A percentile compares a stretch with the other conserved stretches of the same genome.
phyloP scores from a whole-genome alignment of 129 eudicot species.

The Silybum marianum region DNA sequence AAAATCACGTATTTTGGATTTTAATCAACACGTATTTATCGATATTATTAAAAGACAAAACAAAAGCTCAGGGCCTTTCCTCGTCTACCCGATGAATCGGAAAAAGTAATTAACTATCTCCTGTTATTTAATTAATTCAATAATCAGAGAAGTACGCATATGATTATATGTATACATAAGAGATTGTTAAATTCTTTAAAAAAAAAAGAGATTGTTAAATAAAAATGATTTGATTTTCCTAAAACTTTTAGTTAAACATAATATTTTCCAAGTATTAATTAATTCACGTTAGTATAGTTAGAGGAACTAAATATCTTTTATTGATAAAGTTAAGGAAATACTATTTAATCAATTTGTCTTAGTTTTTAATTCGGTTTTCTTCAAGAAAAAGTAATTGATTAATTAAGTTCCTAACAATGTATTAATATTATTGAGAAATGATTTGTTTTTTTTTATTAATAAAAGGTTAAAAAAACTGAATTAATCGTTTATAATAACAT shows the following conservation, averaged over 20 bases:
- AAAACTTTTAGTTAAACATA: neutral
- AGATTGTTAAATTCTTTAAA: too few species aligned
- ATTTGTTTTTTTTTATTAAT: neutral
- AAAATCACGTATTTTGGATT: conserved; percentile 57
- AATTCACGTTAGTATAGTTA: neutral
- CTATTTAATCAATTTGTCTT: neutral
- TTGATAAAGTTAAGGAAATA: neutral
- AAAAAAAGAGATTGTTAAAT: too few species aligned
- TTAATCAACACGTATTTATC: conserved; percentile 56
- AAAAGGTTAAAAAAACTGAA: neutral
- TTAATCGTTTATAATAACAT: neutral
- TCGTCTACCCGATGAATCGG: conserved; percentile 70
- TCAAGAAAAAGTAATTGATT: too few species aligned
- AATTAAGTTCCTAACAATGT: too few species aligned
- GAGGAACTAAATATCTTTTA: neutral
- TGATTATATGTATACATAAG: too few species aligned
- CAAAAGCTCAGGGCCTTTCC: conserved; percentile 66
- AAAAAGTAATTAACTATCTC: conserved; percentile 44
- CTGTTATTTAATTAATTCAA: neutral
- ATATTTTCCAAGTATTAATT: neutral
- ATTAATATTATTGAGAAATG: neutral
- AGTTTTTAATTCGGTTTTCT: neutral
- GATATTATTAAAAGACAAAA: conserved; percentile 49
- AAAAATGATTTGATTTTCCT: too few species aligned
- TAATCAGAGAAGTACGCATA: neutral